phyloP scores from a whole-genome alignment of 768 basidiomycete species.

The Auriculariales sp. region DNA sequence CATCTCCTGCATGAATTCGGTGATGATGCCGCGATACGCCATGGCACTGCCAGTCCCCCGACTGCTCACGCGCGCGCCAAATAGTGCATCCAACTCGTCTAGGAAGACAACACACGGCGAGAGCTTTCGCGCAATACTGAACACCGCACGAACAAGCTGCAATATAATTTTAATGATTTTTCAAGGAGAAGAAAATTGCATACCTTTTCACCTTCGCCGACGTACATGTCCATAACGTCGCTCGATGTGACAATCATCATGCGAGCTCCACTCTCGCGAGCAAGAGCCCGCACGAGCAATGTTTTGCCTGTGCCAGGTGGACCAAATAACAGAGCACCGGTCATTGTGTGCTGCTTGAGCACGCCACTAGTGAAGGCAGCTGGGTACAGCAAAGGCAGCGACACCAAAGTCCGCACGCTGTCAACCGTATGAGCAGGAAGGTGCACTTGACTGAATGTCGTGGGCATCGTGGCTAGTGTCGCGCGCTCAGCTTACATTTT shows the following conservation, averaged over 20 bases:
- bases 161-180: slow-evolving; percentile 42
- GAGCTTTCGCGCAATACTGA: slow-evolving; percentile 69
- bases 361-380: slow-evolving; percentile 80
- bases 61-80: slow-evolving; percentile 68
- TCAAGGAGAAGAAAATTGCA: not conserved
- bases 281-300: slow-evolving; percentile 74
- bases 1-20: slow-evolving; percentile 95
- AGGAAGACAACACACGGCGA: slow-evolving; percentile 90
- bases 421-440: slow-evolving; percentile 81
- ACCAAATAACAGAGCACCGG: slow-evolving; percentile 82
- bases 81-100: slow-evolving; percentile 88
- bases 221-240: slow-evolving; percentile 83
- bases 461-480: slow-evolving; percentile 49
- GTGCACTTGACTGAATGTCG: slow-evolving; percentile 79
- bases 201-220: not conserved
- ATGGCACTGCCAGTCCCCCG: slow-evolving; percentile 65
- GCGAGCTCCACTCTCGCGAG: slow-evolving; percentile 84
- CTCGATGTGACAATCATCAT: slow-evolving; percentile 87
- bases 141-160: slow-evolving; percentile 79
- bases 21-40: slow-evolving; percentile 78
- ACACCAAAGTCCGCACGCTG: slow-evolving; percentile 81
- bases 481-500: not conserved
- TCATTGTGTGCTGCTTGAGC: slow-evolving; percentile 82
- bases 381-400: slow-evolving; percentile 76
- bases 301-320: slow-evolving; percentile 93